phyloP scores from a whole-genome alignment of 139 green algal species.

The Spirogloea muscicola region DNA sequence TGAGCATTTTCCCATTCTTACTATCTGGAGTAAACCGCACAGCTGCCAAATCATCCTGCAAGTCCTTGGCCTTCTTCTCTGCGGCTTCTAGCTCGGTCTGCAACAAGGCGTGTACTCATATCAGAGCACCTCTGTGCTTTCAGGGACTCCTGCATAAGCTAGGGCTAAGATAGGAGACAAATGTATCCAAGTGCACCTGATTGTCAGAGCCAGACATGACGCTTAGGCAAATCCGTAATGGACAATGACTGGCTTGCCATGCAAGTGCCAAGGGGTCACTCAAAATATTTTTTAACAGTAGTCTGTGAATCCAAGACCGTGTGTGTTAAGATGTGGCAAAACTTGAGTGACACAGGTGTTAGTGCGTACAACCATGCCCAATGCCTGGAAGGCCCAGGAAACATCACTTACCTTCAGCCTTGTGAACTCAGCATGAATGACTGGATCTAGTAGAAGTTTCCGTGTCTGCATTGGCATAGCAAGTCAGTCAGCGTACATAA shows the following conservation, averaged over 20 bases:
- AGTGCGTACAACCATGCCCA: neutral
- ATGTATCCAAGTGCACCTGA: neutral
- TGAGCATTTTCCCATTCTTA: conserved; percentile 70
- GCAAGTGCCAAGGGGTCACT: neutral
- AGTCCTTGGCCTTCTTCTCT: conserved; percentile 54
- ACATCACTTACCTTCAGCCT: conserved; percentile 50
- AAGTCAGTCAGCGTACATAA: neutral
- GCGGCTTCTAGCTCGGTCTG: conserved; percentile 55
- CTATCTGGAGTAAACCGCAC: conserved; percentile 67
- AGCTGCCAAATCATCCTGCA: conserved; percentile 66
- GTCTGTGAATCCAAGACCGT: too few species aligned
- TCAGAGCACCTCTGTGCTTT: neutral
- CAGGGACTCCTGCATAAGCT: neutral
- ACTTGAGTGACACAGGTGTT: neutral
- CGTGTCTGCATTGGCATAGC: conserved; percentile 29
- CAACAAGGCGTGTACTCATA: neutral
- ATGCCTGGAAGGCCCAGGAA: neutral
- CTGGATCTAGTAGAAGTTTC: conserved; percentile 69
- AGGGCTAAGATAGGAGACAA: neutral
- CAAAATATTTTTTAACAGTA: too few species aligned
- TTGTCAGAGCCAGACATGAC: neutral
- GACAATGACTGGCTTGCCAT: neutral
- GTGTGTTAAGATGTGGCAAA: neutral
- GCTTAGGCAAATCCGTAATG: neutral
- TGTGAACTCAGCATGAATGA: conserved; percentile 62